Base-by-base conservation (phyloP, 2,329 filamentous ascomycete genomes). In the Nemania bipapillata region DNA sequence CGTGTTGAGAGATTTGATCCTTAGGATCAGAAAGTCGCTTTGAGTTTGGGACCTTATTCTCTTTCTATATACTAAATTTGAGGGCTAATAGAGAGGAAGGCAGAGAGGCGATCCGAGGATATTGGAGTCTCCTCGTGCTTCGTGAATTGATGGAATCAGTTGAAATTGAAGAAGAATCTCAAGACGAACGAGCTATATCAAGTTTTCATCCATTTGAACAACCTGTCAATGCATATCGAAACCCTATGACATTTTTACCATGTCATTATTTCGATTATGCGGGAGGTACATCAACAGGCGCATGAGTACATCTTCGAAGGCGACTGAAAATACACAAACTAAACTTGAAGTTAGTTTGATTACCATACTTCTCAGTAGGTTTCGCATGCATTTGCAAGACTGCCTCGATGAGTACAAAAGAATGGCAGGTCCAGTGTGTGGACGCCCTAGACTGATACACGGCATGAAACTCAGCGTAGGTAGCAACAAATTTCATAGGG, bases 211-310 rank as follows among this genome's bases (percentile, higher is more conserved):
- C 45, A 2, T 54, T 26, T 24, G 32, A 54, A 9, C 30, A 28
- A 30, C 56, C 63, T 49, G n/a, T 42, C 8, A 20, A 55, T n/a
- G 54, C 59, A 12, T 65, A 53, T 47, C 63, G 50, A 15, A 35
- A 28, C 5, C 66, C 65, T 56, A 68, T 37, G 3, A 55, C 64
- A 6, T 72, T 69, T 47, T 35, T 72, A 20, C 70, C 70, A 4
- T 70, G 70, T 15, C 70, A 70, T 35, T 72, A 69, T 20, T 72
- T 72, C 35, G 70, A 72, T 26, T 70, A 69, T 15, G 63, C 70
- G 37, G 66, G 50, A 2, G 68, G 70, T 11, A 69, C 68, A 3
- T 72, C 68, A 40, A 72, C 70, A 1, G 70, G 68, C 22, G 70
- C 62, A 65, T 70, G 37, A 64, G 68, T 52, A 11, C 20, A 15